phyloP scores from a whole-genome alignment of 106 monocot species.

The Acorus calamus region DNA sequence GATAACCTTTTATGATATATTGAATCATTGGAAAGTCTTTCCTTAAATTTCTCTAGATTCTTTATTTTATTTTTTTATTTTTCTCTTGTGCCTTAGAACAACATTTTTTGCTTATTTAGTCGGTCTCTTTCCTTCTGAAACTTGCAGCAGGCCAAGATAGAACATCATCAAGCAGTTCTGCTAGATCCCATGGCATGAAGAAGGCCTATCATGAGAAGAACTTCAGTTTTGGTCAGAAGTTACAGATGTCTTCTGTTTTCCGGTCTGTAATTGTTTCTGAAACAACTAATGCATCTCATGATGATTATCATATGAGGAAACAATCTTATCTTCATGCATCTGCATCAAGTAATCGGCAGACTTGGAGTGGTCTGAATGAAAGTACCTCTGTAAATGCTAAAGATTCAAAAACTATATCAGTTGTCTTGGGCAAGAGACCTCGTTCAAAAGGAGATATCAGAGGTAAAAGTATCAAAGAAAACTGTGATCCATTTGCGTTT shows the following conservation, averaged over 20 bases:
- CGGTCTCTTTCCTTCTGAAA: not conserved
- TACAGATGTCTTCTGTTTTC: constrained; percentile 23
- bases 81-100: no score
- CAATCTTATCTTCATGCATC: constrained; percentile 14
- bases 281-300: constrained; percentile 11
- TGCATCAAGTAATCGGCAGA: constrained; percentile 13
- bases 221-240: constrained; percentile 24
- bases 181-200: constrained; percentile 6
- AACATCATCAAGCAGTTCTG: constrained; percentile 13
- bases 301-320: constrained; percentile 4
- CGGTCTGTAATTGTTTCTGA: constrained; percentile 21
- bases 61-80: no score
- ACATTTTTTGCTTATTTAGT: not conserved
- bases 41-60: no score
- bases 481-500: constrained; percentile 77
- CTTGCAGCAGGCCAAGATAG: constrained; percentile 14
- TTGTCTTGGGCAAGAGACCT: constrained; percentile 22
- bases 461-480: constrained; percentile 5
- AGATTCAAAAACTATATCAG: constrained; percentile 14
- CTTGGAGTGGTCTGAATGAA: constrained; percentile 21
- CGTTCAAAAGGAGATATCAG: constrained; percentile 21
- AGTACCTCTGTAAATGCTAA: constrained; percentile 18
- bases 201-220: constrained; percentile 9
- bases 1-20: no score
- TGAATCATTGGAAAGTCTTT: no score